These are phyloP conservation scores for Trichosporon coremiiforme DNA, from an alignment of 1,284 basidiomycete genomes.

Conservation along the genomic window DNA sequence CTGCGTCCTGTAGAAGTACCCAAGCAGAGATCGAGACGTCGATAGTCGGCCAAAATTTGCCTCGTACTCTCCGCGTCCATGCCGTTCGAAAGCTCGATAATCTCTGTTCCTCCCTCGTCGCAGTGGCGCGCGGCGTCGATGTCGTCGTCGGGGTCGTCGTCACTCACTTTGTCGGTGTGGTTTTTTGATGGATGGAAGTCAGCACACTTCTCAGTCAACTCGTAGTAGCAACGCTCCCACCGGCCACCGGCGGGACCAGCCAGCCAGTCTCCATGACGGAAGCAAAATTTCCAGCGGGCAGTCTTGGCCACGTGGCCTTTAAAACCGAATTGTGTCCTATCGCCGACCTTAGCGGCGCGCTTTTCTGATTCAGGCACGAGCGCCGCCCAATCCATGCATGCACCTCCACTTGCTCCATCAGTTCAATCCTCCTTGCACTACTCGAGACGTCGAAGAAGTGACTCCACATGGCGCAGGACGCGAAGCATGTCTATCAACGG, in stretches of 20 bases:
- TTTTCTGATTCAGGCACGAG: background rate
- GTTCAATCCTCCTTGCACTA: background rate
- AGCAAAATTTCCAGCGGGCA: background rate
- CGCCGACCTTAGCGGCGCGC: background rate
- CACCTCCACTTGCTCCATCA: background rate
- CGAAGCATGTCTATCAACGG: too few species aligned
- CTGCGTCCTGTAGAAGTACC: background rate
- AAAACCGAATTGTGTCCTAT: background rate
- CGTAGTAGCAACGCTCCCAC: constrained; percentile 9
- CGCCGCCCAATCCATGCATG: background rate
- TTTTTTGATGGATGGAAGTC: constrained; percentile 14
- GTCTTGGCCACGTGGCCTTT: background rate
- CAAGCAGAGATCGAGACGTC: background rate
- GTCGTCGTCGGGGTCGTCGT: constrained; percentile 1
- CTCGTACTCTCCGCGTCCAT: background rate
- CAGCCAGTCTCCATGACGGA: background rate
- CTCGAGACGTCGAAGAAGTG: too few species aligned
- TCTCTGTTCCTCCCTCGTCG: constrained; percentile 9
- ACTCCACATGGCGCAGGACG: too few species aligned
- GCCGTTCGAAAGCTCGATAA: background rate
- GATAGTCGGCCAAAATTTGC: background rate
- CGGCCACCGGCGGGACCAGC: background rate
- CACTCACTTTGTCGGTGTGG: constrained; percentile 13
- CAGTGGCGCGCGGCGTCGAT: background rate
- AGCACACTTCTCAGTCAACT: constrained; percentile 13